These are phyloP conservation scores for Kregervanrija fluxuum DNA, from an alignment of 805 yeast genomes.

Conservation along the genomic window DNA sequence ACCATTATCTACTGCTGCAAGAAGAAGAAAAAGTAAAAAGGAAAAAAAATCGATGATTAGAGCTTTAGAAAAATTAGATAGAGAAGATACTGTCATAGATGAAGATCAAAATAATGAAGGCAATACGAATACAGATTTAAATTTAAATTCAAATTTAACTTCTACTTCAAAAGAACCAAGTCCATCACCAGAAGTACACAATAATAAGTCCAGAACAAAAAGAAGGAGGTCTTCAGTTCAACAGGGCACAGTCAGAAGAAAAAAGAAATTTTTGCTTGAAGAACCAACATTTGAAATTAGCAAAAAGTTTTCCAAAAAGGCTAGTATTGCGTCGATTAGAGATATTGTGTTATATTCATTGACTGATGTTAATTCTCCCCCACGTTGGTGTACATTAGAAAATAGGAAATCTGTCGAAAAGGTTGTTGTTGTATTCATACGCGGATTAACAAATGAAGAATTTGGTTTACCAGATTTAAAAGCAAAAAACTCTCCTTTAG, in stretches of 20 bases:
- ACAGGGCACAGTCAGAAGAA: conserved; percentile 21
- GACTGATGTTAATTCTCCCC: conserved; percentile 34
- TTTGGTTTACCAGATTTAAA: conserved; percentile 28
- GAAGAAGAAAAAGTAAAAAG: neutral
- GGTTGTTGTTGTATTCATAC: conserved; percentile 51
- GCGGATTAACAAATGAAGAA: conserved; percentile 50
- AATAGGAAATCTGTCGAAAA: conserved; percentile 44
- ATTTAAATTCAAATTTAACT: too few species aligned
- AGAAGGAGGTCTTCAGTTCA: conserved; percentile 36
- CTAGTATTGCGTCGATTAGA: conserved; percentile 35
- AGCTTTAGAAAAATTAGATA: too few species aligned
- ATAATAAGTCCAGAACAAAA: conserved; percentile 3
- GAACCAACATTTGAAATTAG: conserved; percentile 7
- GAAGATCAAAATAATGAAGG: too few species aligned
- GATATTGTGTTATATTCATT: conserved; percentile 38
- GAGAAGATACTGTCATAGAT: too few species aligned
- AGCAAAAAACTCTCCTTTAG: conserved; percentile 8
- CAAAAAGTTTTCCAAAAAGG: conserved; percentile 16
- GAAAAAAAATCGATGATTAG: too few species aligned
- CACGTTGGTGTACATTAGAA: conserved; percentile 42
- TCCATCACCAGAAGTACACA: too few species aligned
- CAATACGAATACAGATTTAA: too few species aligned
- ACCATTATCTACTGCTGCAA: neutral
- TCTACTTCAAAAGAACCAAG: too few species aligned
- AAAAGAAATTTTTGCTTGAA: conserved; percentile 27